Base-by-base conservation (phyloP, 2,329 filamentous ascomycete genomes). In the Allantophomopsis cytisporea region DNA sequence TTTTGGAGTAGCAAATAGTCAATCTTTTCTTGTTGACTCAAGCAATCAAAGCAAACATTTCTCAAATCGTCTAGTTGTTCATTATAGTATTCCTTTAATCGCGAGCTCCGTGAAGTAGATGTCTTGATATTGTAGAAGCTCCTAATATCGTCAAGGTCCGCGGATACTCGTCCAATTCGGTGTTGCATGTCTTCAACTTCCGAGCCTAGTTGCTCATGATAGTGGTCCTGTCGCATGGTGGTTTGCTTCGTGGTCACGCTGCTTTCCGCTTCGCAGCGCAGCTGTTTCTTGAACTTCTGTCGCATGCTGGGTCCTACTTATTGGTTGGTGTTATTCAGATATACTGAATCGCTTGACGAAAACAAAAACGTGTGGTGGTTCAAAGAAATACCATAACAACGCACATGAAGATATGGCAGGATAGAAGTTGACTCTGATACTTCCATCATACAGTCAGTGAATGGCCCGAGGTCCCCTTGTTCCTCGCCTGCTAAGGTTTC, bases 1-100 rank as follows among this genome's bases (percentile, higher is more conserved):
- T 65, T 71, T 31, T 63, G 58, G 5, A 75, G 53, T 0, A 75
- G 61, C 4, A 73, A 35, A 39, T 62, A 69, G 47, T 73, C 69
- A 13, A 66, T 61, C 41, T 56, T 62, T 33, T 58, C 63, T 31
- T 72, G 60, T 40, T 68, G 66, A 14, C 53, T 45, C 30, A 60
- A 58, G 0, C 45, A 41, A 3, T 56, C 48, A 45, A 69, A 69
- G 0, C 52, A 45, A 6, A 51, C 46, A 2, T 48, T 41, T 5
- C 51, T 47, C 8, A 70, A 52, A 6, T 48, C 52, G 2, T 52
- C 47, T 0, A 71, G 56, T 42, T 73, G 63, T 1, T 60, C 46
- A 1, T 49, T 39, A 43, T 64, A 64, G 47, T 63, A 74, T 11
- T 50, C 42, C 1, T 55, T 43, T 0, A 74, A 47, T 1, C 61